These are phyloP conservation scores for Ceratocystis albifundus DNA, from an alignment of 2,329 filamentous ascomycete species.

Conservation along the genomic window DNA sequence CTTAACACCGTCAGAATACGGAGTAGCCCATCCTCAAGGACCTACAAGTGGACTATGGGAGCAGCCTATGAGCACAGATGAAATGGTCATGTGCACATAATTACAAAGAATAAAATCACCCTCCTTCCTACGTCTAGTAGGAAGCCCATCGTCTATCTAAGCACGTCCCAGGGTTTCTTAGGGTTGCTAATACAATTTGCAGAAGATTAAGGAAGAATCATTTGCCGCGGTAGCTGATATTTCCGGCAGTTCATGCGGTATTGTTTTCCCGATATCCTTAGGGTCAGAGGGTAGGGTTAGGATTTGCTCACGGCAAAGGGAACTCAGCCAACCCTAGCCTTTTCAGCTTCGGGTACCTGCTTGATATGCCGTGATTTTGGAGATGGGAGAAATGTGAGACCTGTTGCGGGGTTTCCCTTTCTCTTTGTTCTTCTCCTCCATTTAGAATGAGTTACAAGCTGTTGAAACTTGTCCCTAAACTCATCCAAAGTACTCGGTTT, in stretches of 20 bases:
- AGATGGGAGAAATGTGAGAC: background rate
- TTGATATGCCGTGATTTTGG: conserved; percentile 1
- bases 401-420: background rate
- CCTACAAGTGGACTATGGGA: background rate
- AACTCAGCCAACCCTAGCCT: background rate
- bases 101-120: background rate
- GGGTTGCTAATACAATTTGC: conserved; percentile 3
- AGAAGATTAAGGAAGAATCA: background rate
- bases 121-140: background rate
- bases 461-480: background rate
- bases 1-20: background rate
- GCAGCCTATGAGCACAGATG: background rate
- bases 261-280: background rate
- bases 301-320: background rate
- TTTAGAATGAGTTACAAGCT: background rate
- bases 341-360: background rate
- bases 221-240: background rate
- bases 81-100: conserved; percentile 3
- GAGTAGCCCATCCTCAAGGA: background rate
- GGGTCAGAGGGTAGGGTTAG: background rate
- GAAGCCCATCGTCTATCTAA: background rate
- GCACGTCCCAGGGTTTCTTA: background rate
- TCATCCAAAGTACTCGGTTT: background rate
- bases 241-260: conserved; percentile 6
- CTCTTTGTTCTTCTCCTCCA: background rate